Conservation (phyloP, 306 rosid species). For the Chamaecrista fasciculata region DNA sequence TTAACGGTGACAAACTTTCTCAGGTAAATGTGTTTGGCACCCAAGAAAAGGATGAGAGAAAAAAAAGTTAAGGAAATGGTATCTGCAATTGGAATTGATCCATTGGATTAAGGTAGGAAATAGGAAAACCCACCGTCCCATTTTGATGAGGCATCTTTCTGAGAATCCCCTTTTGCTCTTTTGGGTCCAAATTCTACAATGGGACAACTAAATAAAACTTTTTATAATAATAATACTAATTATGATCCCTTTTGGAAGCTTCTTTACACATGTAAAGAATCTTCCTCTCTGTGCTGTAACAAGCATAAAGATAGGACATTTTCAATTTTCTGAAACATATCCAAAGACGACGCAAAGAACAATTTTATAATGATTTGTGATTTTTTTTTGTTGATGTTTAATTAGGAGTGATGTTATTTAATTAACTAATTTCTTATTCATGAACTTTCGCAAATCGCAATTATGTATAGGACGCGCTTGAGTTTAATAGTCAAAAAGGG, state of each 20-base stretch:
- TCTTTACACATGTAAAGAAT: constrained; percentile 13
- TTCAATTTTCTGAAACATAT: neutral
- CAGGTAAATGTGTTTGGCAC: neutral
- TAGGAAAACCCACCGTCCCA: constrained; percentile 27
- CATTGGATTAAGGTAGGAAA: neutral
- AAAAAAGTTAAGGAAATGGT: neutral
- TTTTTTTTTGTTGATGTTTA: too few species aligned
- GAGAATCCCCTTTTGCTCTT: constrained; percentile 14
- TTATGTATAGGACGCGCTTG: too few species aligned
- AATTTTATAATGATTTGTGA: too few species aligned
- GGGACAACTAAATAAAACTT: neutral
- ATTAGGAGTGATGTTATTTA: too few species aligned
- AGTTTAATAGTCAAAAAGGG: too few species aligned
- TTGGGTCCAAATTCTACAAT: neutral
- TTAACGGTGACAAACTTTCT: too few species aligned
- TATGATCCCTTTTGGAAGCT: neutral
- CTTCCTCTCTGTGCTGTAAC: neutral
- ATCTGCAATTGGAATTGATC: neutral
- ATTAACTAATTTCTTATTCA: too few species aligned
- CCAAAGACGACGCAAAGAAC: neutral
- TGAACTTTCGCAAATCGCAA: too few species aligned
- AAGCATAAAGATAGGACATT: neutral
- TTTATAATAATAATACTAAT: neutral
- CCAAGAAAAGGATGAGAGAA: neutral
- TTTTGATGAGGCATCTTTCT: constrained; percentile 21